Percentiles rank a stretch among this genome's conserved stretches.
phyloP scores from a whole-genome alignment of 805 yeast genomes.

The Kuraishia hungarica region DNA sequence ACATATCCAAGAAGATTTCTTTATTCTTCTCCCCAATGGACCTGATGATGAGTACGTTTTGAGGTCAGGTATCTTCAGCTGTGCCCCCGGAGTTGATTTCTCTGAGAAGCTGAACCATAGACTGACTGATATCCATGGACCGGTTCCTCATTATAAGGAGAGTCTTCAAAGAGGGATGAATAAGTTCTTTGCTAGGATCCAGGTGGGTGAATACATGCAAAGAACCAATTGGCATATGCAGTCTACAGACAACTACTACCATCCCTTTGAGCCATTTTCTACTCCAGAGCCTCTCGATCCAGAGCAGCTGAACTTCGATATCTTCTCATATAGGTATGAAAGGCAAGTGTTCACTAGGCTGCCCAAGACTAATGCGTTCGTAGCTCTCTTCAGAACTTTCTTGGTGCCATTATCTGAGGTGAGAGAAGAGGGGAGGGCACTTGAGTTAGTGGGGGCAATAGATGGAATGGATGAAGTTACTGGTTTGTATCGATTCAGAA shows the following conservation, averaged over 20 bases:
- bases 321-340: constrained; percentile 50
- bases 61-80: constrained; percentile 49
- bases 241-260: constrained; percentile 38
- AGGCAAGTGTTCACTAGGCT: constrained; percentile 50
- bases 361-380: constrained; percentile 35
- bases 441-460: constrained; percentile 52
- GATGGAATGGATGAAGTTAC: constrained; percentile 51
- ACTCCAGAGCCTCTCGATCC: constrained; percentile 26
- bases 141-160: constrained; percentile 60
- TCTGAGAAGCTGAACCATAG: constrained; percentile 40
- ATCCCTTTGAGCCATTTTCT: constrained; percentile 30
- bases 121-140: constrained; percentile 53
- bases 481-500: constrained; percentile 52
- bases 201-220: constrained; percentile 45
- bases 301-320: constrained; percentile 29
- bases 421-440: constrained; percentile 31
- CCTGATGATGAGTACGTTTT: constrained; percentile 46
- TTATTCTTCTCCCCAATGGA: constrained; percentile 31
- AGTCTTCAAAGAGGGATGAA: constrained; percentile 57
- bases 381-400: constrained; percentile 51
- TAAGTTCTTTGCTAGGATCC: constrained; percentile 49
- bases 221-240: constrained; percentile 69
- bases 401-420: constrained; percentile 41
- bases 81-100: constrained; percentile 72
- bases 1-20: constrained; percentile 47